Base-by-base conservation (phyloP, 768 basidiomycete genomes). In the Plicaturopsis crispa region DNA sequence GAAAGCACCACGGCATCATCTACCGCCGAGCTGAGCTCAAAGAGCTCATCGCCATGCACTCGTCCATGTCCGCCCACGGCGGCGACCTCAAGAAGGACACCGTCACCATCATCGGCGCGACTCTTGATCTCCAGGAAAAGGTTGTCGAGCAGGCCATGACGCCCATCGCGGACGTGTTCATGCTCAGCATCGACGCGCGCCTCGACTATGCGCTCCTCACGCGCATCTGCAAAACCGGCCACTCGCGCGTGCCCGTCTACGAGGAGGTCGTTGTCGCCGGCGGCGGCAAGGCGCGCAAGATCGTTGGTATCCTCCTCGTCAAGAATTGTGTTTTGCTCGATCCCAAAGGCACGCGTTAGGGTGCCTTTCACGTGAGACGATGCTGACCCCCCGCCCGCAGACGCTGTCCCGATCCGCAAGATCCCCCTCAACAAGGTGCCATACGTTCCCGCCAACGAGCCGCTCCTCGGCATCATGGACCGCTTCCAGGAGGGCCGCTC, bases 291-390 rank as follows among this genome's bases (percentile, higher is more conserved):
- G 74, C 77, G 38, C 88, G 87, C 64, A 88, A 82, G 60, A 88
- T 93, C 28, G 59, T 91, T 6, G 91, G 91, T 1, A 84, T 90
- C 34, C 63, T 94, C 35, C 69, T 94, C 8, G 88, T 92, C 38
- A 94, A 93, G 57, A 83, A 88, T 62, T 90, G 87, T 52, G 84
- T 92, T 6, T 59, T 91, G 44, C 70, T 93, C 5, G 90, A 93
- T 54, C 88, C 89, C 1, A 84, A 86, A 59, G 84, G 82, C 78
- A 47, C 6, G 31, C 17, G 22, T 7, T 10, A 33, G 14, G 30
- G 19, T 6, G 20, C 24, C 3, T 24, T 26, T 37, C 10, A 24
- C 5, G 14, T 28, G 5, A 2, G 26, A 18, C 13, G 19, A 36
- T 4, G 16, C 33, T 26, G 4, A 40, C 14, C 32, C n/a, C 14